A percentile compares a stretch with the other conserved stretches of the same genome.
Evolutionary conservation across 2,329 filamentous ascomycete species (phyloP).

Genomic region (Colletotrichum tropicicola): DNA sequence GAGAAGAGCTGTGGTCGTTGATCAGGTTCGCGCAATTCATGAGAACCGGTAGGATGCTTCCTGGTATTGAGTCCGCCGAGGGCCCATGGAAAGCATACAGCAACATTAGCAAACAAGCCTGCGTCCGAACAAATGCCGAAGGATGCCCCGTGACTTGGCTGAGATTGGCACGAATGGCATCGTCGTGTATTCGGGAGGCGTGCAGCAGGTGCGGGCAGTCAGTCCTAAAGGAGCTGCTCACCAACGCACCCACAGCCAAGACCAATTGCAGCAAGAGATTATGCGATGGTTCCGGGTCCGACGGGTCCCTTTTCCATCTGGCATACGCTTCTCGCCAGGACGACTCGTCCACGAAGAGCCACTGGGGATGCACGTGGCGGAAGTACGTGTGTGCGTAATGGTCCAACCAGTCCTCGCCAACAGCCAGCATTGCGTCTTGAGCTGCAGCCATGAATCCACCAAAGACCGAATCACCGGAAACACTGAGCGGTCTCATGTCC

Average conservation of each 20-base stretch:
- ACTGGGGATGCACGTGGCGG: not conserved
- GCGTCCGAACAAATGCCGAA: not conserved
- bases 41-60: not conserved
- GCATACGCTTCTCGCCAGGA: not conserved
- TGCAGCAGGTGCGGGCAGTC: not conserved
- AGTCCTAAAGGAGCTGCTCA: not conserved
- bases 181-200: not conserved
- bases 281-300: not conserved
- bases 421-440: not conserved
- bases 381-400: not conserved
- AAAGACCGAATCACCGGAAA: not conserved
- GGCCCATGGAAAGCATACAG: not conserved
- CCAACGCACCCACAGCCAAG: not conserved
- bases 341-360: not conserved
- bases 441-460: not conserved
- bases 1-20: not conserved
- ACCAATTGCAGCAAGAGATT: not conserved
- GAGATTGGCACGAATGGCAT: not conserved
- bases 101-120: not conserved
- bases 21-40: not conserved
- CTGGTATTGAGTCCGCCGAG: not conserved
- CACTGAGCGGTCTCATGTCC: not conserved
- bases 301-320: not conserved
- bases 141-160: not conserved
- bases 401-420: not conserved